Evolutionary conservation across 371 early-diverging fungal species (phyloP).

Genomic region (Ordospora colligata): DNA sequence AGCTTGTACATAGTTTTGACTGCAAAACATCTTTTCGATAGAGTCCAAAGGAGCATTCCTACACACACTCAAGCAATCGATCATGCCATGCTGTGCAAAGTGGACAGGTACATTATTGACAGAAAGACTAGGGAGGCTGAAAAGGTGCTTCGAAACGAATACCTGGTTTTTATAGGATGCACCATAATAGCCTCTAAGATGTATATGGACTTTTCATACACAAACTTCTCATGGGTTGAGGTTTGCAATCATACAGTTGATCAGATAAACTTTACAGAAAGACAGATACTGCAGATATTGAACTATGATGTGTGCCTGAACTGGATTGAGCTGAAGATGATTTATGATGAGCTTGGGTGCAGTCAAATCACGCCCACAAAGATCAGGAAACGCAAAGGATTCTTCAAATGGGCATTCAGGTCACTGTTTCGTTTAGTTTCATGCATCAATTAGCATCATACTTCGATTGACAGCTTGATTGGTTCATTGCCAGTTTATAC

Average conservation of each 20-base stretch:
- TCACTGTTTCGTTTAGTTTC: not conserved
- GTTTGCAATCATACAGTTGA: not conserved
- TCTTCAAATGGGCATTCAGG: slow-evolving; percentile 1
- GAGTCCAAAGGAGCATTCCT: not conserved
- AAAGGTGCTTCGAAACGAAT: not conserved
- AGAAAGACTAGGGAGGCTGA: not conserved
- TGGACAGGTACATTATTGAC: not conserved
- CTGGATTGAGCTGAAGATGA: slow-evolving; percentile 10
- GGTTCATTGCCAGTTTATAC: too few species aligned
- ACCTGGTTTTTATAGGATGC: slow-evolving; percentile 13
- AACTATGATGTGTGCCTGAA: slow-evolving; percentile 16
- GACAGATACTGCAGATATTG: slow-evolving; percentile 1
- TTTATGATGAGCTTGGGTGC: not conserved
- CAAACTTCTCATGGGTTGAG: slow-evolving; percentile 35
- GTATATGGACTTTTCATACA: slow-evolving; percentile 29
- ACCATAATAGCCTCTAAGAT: slow-evolving; percentile 14
- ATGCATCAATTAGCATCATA: not conserved
- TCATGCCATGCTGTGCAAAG: not conserved
- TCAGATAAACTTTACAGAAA: slow-evolving; percentile 18
- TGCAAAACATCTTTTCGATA: slow-evolving; percentile 24
- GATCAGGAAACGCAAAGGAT: not conserved
- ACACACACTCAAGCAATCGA: not conserved
- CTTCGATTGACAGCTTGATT: too few species aligned
- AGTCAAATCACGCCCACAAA: not conserved
- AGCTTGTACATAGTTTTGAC: slow-evolving; percentile 11